Evolutionary conservation across 2,329 filamentous ascomycete genomes (phyloP), one percentile per base, ranked within the genome.

Genomic region (Colletotrichum endophyticum): DNA sequence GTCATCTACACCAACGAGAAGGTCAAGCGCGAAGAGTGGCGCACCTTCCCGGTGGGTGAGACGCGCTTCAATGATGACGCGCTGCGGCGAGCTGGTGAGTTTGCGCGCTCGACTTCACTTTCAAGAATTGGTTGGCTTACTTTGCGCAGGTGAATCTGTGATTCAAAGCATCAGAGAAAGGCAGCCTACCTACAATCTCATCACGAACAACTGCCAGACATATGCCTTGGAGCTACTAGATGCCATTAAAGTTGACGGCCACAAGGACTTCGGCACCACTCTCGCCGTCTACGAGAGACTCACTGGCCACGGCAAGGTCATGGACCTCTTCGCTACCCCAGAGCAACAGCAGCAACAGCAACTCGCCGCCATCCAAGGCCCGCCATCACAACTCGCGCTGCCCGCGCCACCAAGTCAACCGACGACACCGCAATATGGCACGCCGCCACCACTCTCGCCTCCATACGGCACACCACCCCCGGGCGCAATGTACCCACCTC

Each of bases 151-250:
- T 22, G 89, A 91, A 73, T 88, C 87, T 78, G 87, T 89, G 0
- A 91, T 92, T 44, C 85, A 88, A 25, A 85, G 86, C 19, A 91
- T 92, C 80, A 83, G 90, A 8, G 81, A 85, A 39, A 86, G 84
- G 66, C 85, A 86, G 12, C 86, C 89, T 0, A 88, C 84, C 1
- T 92, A 92, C 81, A 91, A 91, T 70, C 85, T 92, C 72, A 91
- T 92, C 80, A 89, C 85, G 77, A 92, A 92, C 81, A 92, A 92
- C 81, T 92, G 90, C 80, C 90, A 92, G 78, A 91, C 89, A 22
- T 92, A 89, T 75, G 90, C 89, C 0, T 79, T 91, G 16, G 83
- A 86, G 61, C 82, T 91, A 16, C 86, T 92, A 9, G 89, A 91
- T 73, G 88, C 88, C 34, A 89, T 92, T 73, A 88, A 91, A 75